phyloP scores from a whole-genome alignment of 768 basidiomycete genomes.

The Phaeotremella skinneri region DNA sequence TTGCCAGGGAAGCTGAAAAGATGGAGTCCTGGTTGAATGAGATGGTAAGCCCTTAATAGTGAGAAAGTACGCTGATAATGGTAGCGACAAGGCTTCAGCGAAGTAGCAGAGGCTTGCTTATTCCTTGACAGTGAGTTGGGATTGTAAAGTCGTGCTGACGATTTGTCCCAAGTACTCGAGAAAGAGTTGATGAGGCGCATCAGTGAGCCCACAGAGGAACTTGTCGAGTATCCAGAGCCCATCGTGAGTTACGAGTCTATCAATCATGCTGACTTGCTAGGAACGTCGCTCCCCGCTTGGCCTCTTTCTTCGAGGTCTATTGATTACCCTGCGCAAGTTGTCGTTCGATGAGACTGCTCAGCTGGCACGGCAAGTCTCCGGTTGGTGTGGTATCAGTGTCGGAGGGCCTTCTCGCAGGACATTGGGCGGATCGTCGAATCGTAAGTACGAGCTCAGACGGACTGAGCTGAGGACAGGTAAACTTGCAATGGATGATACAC shows the following conservation, averaged over 20 bases:
- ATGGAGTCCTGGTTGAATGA: conserved; percentile 27
- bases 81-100: conserved; percentile 19
- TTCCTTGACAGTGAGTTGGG: conserved; percentile 33
- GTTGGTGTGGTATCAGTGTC: conserved; percentile 21
- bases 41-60: conserved; percentile 21
- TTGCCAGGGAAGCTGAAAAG: conserved; percentile 16
- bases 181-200: conserved; percentile 29
- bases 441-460: conserved; percentile 3
- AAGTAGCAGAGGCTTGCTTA: conserved; percentile 29
- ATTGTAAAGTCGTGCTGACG: neutral
- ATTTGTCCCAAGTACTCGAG: conserved; percentile 19
- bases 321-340: conserved; percentile 33
- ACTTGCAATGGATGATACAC: conserved; percentile 39
- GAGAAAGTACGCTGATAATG: neutral
- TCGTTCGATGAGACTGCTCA: conserved; percentile 44
- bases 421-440: conserved; percentile 17
- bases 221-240: conserved; percentile 36
- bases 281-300: conserved; percentile 41
- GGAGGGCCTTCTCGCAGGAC: conserved; percentile 10
- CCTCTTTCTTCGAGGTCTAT: conserved; percentile 35
- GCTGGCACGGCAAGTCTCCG: conserved; percentile 29
- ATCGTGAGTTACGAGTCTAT: conserved; percentile 19
- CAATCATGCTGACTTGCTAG: conserved; percentile 10
- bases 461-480: conserved; percentile 17
- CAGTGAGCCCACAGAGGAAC: conserved; percentile 20